Evolutionary conservation across 73 alveolate genomes (phyloP).

Genomic region (Blepharisma japonicum): DNA sequence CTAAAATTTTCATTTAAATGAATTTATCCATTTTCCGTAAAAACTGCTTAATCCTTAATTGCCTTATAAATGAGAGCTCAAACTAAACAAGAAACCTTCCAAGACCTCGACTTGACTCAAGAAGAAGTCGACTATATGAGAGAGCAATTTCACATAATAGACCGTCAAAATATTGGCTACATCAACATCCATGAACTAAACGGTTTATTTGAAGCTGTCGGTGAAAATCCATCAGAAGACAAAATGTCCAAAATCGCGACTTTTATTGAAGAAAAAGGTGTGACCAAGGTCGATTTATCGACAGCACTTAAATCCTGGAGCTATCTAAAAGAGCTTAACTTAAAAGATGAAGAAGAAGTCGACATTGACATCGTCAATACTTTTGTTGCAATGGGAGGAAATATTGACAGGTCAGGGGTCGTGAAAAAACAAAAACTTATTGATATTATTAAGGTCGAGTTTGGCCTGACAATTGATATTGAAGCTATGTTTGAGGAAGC

Average conservation of each 20-base stretch:
- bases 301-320: not conserved
- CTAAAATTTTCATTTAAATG: no score
- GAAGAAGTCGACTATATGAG: not conserved
- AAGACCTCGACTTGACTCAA: not conserved
- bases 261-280: not conserved
- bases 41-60: no score
- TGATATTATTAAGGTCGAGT: not conserved
- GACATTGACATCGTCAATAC: constrained; percentile 1
- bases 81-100: not conserved
- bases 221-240: not conserved
- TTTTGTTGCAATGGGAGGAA: constrained; percentile 10
- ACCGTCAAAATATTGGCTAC: not conserved
- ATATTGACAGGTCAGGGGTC: constrained; percentile 7
- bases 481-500: constrained; percentile 12
- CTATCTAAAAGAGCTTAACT: not conserved
- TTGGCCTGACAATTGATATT: constrained; percentile 12
- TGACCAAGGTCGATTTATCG: not conserved
- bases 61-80: no score
- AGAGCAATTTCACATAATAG: not conserved
- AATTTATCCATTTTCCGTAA: no score
- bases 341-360: constrained; percentile 11
- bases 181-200: not conserved
- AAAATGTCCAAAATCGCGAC: not conserved
- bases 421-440: constrained; percentile 13
- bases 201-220: constrained; percentile 6